phyloP scores from a whole-genome alignment of 2,329 filamentous ascomycete species.

The Colletotrichum aenigma region DNA sequence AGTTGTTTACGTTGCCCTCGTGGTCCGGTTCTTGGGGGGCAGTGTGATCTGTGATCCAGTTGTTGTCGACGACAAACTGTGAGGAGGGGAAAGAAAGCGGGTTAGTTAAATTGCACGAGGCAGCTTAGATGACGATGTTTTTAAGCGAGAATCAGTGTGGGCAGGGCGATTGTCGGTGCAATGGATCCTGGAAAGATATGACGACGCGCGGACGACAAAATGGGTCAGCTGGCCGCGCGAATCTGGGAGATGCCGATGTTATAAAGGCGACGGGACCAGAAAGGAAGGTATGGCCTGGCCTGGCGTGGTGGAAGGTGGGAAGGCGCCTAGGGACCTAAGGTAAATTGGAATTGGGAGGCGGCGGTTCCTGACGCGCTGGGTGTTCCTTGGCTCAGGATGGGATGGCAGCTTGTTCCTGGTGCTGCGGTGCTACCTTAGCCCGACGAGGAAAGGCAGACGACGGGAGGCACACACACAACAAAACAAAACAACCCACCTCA shows the following conservation, averaged over 20 bases:
- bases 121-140: conserved; percentile 2
- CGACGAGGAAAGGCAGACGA: not conserved
- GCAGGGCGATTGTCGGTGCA: conserved; percentile 4
- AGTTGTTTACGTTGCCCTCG: conserved; percentile 90
- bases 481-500: not conserved
- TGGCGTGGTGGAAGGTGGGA: not conserved
- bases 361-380: conserved; percentile 1
- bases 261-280: conserved; percentile 3
- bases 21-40: conserved; percentile 83
- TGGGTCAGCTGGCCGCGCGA: conserved; percentile 9
- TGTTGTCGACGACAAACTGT: conserved; percentile 94
- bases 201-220: conserved; percentile 12
- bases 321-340: not conserved
- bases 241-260: conserved; percentile 15
- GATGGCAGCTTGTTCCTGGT: conserved; percentile 11
- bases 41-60: conserved; percentile 83
- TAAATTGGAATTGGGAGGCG: conserved; percentile 19
- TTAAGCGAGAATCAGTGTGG: conserved; percentile 17
- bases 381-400: conserved; percentile 1
- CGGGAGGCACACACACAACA: not conserved
- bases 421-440: not conserved
- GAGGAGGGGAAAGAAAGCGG: conserved; percentile 20
- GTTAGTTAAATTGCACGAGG: conserved; percentile 11
- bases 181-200: conserved; percentile 19
- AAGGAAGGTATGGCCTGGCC: not conserved